Evolutionary conservation across 176 grass and related monocot genomes (phyloP), one percentile per base, ranked within the genome.

Genomic region (Musa acuminata): DNA sequence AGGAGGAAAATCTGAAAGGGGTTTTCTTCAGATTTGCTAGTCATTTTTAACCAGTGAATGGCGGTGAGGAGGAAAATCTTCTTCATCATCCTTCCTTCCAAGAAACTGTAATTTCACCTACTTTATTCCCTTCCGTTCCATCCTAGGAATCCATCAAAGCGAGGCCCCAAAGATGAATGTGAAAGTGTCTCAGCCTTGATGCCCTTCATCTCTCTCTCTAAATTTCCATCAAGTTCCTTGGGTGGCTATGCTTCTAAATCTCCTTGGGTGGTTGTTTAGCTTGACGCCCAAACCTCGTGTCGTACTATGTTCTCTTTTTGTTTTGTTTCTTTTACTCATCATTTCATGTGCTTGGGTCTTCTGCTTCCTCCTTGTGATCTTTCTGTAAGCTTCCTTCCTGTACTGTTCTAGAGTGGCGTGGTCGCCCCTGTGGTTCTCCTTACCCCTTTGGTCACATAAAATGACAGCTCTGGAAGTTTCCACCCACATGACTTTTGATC

Each of bases 391-490:
- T 65, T 65, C 13, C 26, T 65, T 65, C 13, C 21, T 65, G 24
- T 21, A 25, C 20, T 65, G 63, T 23, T 65, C 13, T 65, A 26
- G 63, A 10, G 23, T 11, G 8, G 63, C 2, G 2, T 9, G 0
- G 23, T 26, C 13, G 63, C 22, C 63, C 63, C 63, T 26, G 5
- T 1, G 23, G 12, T 29, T 52, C 48, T 25, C 49, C 51, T 14
- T 2, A 24, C 20, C 35, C 24, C 51, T 24, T 24, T 72, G 10
- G 50, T 52, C 70, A 26, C 70, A 72, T 72, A 72, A 72, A 72
- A 72, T 72, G 70, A 72, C 50, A 25, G 70, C 70, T 72, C 70
- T 25, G 50, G 70, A 72, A 72, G 49, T 25, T 72, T 72, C 70
- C 51, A 13, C 16, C n/a, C 19, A 5, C 50, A 22, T 52, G 70